Percentiles rank a stretch among this genome's conserved stretches.
Conservation (phyloP, 1,284 basidiomycete species). For the Ganoderma resinaceum region DNA sequence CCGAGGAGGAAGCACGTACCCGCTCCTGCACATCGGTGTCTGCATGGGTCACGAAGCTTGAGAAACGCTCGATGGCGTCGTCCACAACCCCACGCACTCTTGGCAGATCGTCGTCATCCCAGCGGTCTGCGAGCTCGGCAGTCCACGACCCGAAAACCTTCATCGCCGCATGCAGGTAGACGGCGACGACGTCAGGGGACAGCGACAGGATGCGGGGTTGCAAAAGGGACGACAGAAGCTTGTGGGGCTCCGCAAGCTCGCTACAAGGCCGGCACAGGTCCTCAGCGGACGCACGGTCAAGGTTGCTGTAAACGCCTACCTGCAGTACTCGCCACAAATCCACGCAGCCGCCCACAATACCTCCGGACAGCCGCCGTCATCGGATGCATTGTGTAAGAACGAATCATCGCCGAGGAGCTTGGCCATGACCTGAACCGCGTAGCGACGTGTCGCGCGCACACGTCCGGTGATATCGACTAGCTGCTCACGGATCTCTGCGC, state of each 20-base stretch:
- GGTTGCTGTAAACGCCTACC: constrained; percentile 52
- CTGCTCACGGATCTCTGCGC: constrained; percentile 78
- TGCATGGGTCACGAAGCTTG: constrained; percentile 60
- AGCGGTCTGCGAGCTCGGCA: constrained; percentile 73
- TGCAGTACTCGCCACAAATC: constrained; percentile 94
- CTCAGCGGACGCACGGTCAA: background rate
- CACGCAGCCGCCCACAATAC: constrained; percentile 93
- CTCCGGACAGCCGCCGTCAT: constrained; percentile 76
- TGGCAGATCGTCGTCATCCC: constrained; percentile 74
- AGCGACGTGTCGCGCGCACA: constrained; percentile 79
- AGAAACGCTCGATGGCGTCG: constrained; percentile 61
- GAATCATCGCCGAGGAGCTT: constrained; percentile 81
- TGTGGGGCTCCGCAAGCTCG: constrained; percentile 74
- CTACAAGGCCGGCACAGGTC: constrained; percentile 43
- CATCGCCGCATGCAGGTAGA: constrained; percentile 84
- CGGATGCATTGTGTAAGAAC: constrained; percentile 66
- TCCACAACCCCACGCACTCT: constrained; percentile 70
- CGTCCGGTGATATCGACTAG: constrained; percentile 89
- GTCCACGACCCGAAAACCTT: constrained; percentile 92
- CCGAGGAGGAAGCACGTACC: constrained; percentile 52
- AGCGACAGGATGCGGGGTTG: constrained; percentile 62
- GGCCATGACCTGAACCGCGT: constrained; percentile 84
- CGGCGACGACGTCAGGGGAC: constrained; percentile 67
- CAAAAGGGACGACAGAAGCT: constrained; percentile 73
- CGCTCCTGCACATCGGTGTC: constrained; percentile 94